Percentiles rank a stretch among this genome's conserved stretches.
Evolutionary conservation across 768 basidiomycete genomes (phyloP).

Genomic region (Tephrocybe sp.): DNA sequence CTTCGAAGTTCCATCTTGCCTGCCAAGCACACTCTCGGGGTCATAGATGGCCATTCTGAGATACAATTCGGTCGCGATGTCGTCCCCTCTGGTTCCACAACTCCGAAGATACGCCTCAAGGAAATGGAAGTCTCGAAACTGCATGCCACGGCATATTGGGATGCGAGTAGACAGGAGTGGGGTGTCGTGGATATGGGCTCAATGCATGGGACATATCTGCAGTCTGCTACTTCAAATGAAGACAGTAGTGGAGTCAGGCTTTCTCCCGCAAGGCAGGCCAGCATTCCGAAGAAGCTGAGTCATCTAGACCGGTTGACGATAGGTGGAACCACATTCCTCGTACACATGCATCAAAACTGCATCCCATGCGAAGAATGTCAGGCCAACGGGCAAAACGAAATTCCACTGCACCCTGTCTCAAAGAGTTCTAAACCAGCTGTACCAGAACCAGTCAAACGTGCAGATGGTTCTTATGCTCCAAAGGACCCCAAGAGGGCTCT

Average conservation of each 20-base stretch:
- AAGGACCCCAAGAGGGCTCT: slow-evolving; percentile 67
- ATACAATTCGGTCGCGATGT: slow-evolving; percentile 76
- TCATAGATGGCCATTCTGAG: slow-evolving; percentile 54
- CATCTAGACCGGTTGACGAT: slow-evolving; percentile 69
- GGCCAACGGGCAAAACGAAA: slow-evolving; percentile 48
- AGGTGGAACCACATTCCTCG: slow-evolving; percentile 68
- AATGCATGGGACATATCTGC: slow-evolving; percentile 78
- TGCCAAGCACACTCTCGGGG: slow-evolving; percentile 38
- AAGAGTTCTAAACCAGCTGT: slow-evolving; percentile 23
- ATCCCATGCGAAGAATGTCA: slow-evolving; percentile 67
- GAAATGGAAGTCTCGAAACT: slow-evolving; percentile 85
- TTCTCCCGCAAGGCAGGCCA: slow-evolving; percentile 66
- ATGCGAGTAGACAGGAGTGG: slow-evolving; percentile 60
- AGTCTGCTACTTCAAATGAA: slow-evolving; percentile 25
- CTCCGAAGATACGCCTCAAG: slow-evolving; percentile 70
- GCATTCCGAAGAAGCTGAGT: slow-evolving; percentile 59
- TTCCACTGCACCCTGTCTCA: slow-evolving; percentile 52
- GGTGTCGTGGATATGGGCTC: slow-evolving; percentile 83
- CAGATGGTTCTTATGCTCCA: too few relatives aligned
- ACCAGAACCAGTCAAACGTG: slow-evolving; percentile 26
- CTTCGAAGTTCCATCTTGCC: slow-evolving; percentile 63
- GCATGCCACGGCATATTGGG: slow-evolving; percentile 78
- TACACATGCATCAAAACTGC: slow-evolving; percentile 66
- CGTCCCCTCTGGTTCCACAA: slow-evolving; percentile 46
- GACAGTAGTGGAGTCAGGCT: slow-evolving; percentile 45